Base-by-base conservation (phyloP, 2,329 filamentous ascomycete genomes). In the Cladophialophora chaetospira region DNA sequence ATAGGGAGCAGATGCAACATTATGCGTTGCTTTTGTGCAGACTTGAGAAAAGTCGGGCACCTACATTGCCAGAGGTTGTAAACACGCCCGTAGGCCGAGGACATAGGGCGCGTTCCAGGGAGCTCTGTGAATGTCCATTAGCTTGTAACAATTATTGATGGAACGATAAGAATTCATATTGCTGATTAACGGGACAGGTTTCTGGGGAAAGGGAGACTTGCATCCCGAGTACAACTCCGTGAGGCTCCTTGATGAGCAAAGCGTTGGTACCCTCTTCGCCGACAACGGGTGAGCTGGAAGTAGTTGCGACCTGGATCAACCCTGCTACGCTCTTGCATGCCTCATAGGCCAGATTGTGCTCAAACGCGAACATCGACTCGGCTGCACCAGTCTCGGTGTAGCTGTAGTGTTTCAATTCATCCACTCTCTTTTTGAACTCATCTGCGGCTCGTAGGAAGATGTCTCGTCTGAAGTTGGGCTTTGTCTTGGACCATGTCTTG, bases 191-290 rank as follows among this genome's bases (percentile, higher is more conserved):
- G n/a, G n/a, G n/a, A n/a, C n/a, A n/a, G n/a, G n/a, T n/a, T n/a
- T n/a, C n/a, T n/a, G n/a, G n/a, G n/a, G n/a, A n/a, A n/a, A n/a
- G n/a, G n/a, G n/a, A n/a, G n/a, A n/a, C n/a, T n/a, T n/a, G n/a
- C 70, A 95, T 91, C 2, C 84, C 86, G 26, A 95, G 75, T 13
- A 92, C 79, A 5, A 94, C 89, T 1, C 91, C 91, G 65, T 84
- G 91, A 0, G 91, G 89, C 72, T 92, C 88, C 68, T 85, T 87
- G 62, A 86, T 73, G 3, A 95, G 74, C 63, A 94, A 76, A 0
- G 85, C 88, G 46, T 74, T 78, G 21, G 78, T 78, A 0, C 78
- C 79, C 33, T 82, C 76, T 13, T 81, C 66, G 11, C 69, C 69
- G 17, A 77, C 74, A 2, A 71, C 71, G 0, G 81, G 81, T 15